Conservation (phyloP, 441 rosid species). For the Populus tomentosa region DNA sequence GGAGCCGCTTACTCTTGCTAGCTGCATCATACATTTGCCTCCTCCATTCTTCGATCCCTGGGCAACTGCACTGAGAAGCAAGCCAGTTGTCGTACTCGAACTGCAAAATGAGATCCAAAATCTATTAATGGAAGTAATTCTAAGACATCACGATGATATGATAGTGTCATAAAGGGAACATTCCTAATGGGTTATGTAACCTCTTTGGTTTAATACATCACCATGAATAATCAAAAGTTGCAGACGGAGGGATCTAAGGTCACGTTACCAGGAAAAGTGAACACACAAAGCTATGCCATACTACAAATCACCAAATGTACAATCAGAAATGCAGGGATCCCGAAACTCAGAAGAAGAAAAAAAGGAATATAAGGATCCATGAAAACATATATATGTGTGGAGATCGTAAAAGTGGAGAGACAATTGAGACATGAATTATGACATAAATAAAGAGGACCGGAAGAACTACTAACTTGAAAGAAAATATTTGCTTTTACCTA, state of each 20-base stretch:
- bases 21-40: slow-evolving; percentile 35
- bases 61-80: slow-evolving; percentile 42
- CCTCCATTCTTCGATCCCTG: slow-evolving; percentile 55
- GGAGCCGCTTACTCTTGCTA: slow-evolving; percentile 6
- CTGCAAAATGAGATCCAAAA: slow-evolving; percentile 24
- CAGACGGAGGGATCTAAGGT: not conserved
- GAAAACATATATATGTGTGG: no score
- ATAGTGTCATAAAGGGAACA: not conserved
- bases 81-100: slow-evolving; percentile 58
- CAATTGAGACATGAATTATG: not conserved
- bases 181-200: not conserved
- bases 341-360: not conserved
- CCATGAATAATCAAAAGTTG: not conserved
- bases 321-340: not conserved
- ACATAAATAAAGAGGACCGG: not conserved
- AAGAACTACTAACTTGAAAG: not conserved
- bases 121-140: not conserved
- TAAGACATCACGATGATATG: not conserved
- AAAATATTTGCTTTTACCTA: not conserved
- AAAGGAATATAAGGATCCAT: not conserved
- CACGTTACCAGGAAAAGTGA: not conserved
- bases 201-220: not conserved
- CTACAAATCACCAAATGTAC: not conserved
- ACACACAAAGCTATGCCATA: not conserved
- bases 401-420: not conserved